Base-by-base conservation (phyloP, 2,329 filamentous ascomycete genomes). In the Botrytis sinoallii region DNA sequence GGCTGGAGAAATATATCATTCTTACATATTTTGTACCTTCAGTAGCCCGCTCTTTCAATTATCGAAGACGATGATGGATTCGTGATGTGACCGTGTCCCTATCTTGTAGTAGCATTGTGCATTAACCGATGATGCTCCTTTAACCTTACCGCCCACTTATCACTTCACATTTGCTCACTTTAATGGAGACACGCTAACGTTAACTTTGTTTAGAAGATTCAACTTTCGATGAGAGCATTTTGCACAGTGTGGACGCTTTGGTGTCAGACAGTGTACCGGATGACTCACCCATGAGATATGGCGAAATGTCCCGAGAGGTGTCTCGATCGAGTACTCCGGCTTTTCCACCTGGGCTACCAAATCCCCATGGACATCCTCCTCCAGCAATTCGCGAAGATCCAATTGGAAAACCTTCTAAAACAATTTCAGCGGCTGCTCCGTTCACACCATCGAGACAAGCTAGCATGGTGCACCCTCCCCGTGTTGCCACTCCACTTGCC, bases 21-120 rank as follows among this genome's bases (percentile, higher is more conserved):
- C 82, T 83, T 81, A 82, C 80, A 81, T 75, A 80, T 81, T 81
- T 79, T 80, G 79, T 81, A 79, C 80, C 81, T 77, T 77, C 81
- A 81, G 81, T 83, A 82, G 78, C 81, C 61, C 74, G 65, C 66
- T 75, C 76, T 75, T 76, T 75, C 69, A 65, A 67, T 57, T 74
- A 74, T 78, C 79, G 88, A 89, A 88, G 88, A 88, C 87, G 88
- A 89, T 88, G 87, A 86, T 88, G 87, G 86, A 84, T 83, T 78
- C 84, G 85, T 87, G 87, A 87, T 82, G 84, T 88, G 85, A 72
- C 52, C 64, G 32, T 72, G 64, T 72, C 48, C 66, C 38, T 57
- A 86, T 76, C 74, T 75, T 77, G 44, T 74, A 69, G 69, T 75
- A 67, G 77, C 72, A 72, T 73, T 75, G 73, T 75, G 65, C 65